Evolutionary conservation across 2,329 filamentous ascomycete species (phyloP).

Genomic region (Orbilia blumenaviensis): DNA sequence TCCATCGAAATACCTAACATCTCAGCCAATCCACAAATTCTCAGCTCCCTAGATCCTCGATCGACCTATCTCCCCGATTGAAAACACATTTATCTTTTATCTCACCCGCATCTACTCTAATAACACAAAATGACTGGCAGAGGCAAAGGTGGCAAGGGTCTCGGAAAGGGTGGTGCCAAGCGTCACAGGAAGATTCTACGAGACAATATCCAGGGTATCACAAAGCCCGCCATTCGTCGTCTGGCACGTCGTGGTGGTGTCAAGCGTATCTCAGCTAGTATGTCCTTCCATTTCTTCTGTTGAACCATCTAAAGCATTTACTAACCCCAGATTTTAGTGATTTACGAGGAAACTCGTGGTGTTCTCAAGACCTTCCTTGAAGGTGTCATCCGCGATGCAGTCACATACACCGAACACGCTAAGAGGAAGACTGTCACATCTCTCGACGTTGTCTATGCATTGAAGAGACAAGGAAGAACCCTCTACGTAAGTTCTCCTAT

Average conservation of each 20-base stretch:
- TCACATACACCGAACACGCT: constrained; percentile 81
- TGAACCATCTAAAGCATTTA: neutral
- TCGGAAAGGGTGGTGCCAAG: constrained; percentile 98
- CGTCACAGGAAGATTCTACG: constrained; percentile 98
- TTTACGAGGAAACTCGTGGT: constrained; percentile 81
- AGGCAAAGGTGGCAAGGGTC: constrained; percentile 95
- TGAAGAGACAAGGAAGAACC: constrained; percentile 73
- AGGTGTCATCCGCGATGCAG: constrained; percentile 77
- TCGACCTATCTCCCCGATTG: neutral
- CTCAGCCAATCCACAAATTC: neutral
- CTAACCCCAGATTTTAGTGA: constrained; percentile 63
- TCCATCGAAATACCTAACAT: neutral
- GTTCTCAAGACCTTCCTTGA: constrained; percentile 82
- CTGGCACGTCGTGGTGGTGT: constrained; percentile 98
- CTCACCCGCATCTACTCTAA: neutral
- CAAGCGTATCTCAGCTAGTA: constrained; percentile 95
- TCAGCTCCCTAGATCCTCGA: neutral
- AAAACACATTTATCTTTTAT: neutral
- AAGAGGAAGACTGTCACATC: constrained; percentile 81
- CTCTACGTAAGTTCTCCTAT: constrained; percentile 65
- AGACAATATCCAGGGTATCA: constrained; percentile 99
- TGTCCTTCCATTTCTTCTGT: constrained; percentile 64
- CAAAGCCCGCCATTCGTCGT: constrained; percentile 98
- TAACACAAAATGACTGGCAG: constrained; percentile 47
- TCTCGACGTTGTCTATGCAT: constrained; percentile 71